Evolutionary conservation across 2,329 filamentous ascomycete genomes (phyloP).

Genomic region (Diplodia intermedia): DNA sequence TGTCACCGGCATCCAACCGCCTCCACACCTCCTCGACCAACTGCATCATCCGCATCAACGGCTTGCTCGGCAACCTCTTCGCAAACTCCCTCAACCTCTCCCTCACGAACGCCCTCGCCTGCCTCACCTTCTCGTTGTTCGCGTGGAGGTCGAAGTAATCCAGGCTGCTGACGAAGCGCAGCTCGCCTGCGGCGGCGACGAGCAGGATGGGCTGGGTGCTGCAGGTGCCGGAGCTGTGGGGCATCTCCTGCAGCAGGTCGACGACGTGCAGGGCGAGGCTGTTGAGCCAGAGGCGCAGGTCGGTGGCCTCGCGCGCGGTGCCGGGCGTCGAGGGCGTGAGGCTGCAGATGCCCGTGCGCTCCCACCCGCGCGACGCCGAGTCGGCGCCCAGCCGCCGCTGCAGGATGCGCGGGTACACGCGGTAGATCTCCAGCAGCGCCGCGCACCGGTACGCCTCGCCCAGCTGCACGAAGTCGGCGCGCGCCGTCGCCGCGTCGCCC

Average conservation of each 20-base stretch:
- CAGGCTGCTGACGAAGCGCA: conserved; percentile 53
- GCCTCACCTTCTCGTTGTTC: conserved; percentile 53
- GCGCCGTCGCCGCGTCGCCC: conserved; percentile 60
- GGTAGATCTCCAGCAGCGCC: conserved; percentile 62
- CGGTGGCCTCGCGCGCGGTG: conserved; percentile 42
- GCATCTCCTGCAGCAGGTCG: conserved; percentile 57
- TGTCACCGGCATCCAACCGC: conserved; percentile 57
- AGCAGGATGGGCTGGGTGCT: conserved; percentile 62
- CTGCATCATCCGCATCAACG: conserved; percentile 57
- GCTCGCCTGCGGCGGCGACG: conserved; percentile 59
- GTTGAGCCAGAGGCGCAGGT: conserved; percentile 55
- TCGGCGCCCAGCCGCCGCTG: conserved; percentile 49
- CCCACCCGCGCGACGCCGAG: conserved; percentile 18
- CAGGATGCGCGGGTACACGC: conserved; percentile 60
- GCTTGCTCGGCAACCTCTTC: conserved; percentile 59
- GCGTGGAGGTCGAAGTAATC: conserved; percentile 47
- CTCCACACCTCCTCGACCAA: conserved; percentile 62
- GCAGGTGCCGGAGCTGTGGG: conserved; percentile 60
- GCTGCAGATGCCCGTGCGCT: conserved; percentile 23
- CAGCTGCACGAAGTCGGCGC: conserved; percentile 60
- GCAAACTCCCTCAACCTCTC: conserved; percentile 55
- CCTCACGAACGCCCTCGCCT: conserved; percentile 58
- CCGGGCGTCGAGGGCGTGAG: conserved; percentile 13
- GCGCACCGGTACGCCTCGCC: conserved; percentile 62
- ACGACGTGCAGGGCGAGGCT: conserved; percentile 60